These are phyloP conservation scores for Coemansia sp. DNA, from an alignment of 192 early-diverging fungal genomes.

Conservation along the genomic window DNA sequence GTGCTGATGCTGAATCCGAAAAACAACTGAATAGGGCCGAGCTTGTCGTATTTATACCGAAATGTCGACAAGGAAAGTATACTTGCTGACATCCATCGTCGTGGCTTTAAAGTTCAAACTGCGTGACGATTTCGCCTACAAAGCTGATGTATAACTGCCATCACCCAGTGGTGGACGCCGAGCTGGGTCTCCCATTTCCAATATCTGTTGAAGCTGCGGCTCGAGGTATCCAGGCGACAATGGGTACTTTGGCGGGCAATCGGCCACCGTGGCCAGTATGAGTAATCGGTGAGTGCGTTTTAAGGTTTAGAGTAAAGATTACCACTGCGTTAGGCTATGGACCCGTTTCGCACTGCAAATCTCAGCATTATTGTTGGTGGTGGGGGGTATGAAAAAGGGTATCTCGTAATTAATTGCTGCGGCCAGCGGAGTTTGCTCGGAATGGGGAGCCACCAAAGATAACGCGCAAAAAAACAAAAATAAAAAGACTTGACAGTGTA, in stretches of 20 bases:
- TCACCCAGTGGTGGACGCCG: neutral
- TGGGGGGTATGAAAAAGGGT: neutral
- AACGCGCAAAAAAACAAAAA: neutral
- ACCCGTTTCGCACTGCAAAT: neutral
- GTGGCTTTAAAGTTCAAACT: too few species aligned
- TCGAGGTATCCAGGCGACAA: neutral
- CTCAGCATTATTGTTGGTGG: neutral
- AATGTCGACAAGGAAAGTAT: too few species aligned
- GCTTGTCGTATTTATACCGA: neutral
- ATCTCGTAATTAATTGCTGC: neutral
- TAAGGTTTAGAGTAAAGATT: neutral
- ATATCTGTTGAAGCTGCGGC: neutral
- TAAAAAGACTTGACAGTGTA: neutral
- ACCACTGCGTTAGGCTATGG: neutral
- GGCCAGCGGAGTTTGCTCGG: neutral
- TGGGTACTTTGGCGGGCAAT: neutral
- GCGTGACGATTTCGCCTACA: neutral
- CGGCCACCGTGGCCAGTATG: neutral
- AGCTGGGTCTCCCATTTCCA: neutral
- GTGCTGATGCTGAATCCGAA: too few species aligned
- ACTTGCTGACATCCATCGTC: too few species aligned
- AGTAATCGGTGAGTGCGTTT: neutral
- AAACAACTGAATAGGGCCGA: too few species aligned
- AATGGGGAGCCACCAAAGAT: neutral
- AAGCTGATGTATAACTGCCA: neutral